These are phyloP conservation scores for Arctium minus DNA, from an alignment of 129 eudicot species.

Conservation along the genomic window DNA sequence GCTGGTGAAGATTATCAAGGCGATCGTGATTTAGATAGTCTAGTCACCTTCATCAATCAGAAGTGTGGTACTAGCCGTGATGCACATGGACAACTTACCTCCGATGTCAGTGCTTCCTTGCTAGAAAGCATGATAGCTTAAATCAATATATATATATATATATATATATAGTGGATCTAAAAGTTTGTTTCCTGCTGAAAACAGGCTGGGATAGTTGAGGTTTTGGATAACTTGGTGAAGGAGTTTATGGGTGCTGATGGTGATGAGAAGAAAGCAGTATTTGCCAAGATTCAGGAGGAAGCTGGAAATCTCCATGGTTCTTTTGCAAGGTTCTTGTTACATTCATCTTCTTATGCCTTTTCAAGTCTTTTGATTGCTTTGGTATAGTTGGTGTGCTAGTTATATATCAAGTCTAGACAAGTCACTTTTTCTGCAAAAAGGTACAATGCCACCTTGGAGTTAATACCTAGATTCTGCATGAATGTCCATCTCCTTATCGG, in stretches of 20 bases:
- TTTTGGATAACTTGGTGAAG: conserved; percentile 62
- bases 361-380: background rate
- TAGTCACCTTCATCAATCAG: conserved; percentile 70
- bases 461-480: background rate
- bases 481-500: background rate
- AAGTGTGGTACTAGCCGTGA: conserved; percentile 83
- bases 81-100: conserved; percentile 67
- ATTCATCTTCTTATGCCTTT: background rate
- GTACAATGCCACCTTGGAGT: too few relatives aligned
- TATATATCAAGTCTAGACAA: too few relatives aligned
- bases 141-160: background rate
- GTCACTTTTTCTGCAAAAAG: too few relatives aligned
- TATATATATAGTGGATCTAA: background rate
- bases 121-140: background rate
- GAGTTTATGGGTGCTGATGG: conserved; percentile 66
- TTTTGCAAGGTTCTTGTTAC: conserved; percentile 57
- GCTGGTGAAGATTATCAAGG: conserved; percentile 83
- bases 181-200: background rate
- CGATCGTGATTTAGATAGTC: conserved; percentile 53
- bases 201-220: conserved; percentile 77
- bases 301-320: conserved; percentile 70
- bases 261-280: conserved; percentile 54
- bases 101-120: conserved; percentile 42
- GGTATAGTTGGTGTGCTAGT: too few relatives aligned
- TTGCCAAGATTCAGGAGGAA: conserved; percentile 61